Conservation (phyloP, 306 rosid genomes). For the Pterocarpus santalinus region DNA sequence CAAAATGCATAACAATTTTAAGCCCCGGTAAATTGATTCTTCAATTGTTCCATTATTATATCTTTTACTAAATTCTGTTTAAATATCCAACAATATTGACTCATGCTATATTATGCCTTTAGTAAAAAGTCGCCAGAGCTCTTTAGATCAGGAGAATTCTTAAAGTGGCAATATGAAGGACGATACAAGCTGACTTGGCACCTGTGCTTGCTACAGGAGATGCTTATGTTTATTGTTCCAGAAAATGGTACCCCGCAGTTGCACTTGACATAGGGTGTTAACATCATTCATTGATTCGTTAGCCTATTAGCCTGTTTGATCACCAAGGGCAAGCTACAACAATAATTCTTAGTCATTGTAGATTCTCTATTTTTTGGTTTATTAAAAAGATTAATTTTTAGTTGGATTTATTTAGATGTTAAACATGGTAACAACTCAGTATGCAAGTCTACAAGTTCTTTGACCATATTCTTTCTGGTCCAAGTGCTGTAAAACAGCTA, state of each 20-base stretch:
- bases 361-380: slow-evolving; percentile 21
- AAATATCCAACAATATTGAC: slow-evolving; percentile 5
- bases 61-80: not conserved
- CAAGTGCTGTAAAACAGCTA: slow-evolving; percentile 10
- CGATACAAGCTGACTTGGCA: slow-evolving; percentile 35
- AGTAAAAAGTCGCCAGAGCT: slow-evolving; percentile 55
- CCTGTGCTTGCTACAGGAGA: slow-evolving; percentile 22
- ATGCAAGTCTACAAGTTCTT: not conserved
- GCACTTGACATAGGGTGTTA: slow-evolving; percentile 19
- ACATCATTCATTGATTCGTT: slow-evolving; percentile 43
- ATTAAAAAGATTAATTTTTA: not conserved
- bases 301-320: not conserved
- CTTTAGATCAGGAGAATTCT: slow-evolving; percentile 49
- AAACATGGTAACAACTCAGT: not conserved
- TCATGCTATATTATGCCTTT: slow-evolving; percentile 36
- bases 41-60: not conserved
- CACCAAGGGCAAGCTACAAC: slow-evolving; percentile 9
- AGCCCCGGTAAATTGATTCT: slow-evolving; percentile 70
- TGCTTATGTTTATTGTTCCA: slow-evolving; percentile 9
- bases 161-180: slow-evolving; percentile 44
- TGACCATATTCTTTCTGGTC: slow-evolving; percentile 21
- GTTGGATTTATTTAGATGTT: slow-evolving; percentile 26
- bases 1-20: slow-evolving; percentile 66
- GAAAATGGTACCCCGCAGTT: slow-evolving; percentile 5
- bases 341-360: slow-evolving; percentile 13